Percentiles rank a stretch among this genome's conserved stretches.
These are phyloP conservation scores for Yarrowia hollandica DNA, from an alignment of 805 yeast genomes.

Conservation along the genomic window DNA sequence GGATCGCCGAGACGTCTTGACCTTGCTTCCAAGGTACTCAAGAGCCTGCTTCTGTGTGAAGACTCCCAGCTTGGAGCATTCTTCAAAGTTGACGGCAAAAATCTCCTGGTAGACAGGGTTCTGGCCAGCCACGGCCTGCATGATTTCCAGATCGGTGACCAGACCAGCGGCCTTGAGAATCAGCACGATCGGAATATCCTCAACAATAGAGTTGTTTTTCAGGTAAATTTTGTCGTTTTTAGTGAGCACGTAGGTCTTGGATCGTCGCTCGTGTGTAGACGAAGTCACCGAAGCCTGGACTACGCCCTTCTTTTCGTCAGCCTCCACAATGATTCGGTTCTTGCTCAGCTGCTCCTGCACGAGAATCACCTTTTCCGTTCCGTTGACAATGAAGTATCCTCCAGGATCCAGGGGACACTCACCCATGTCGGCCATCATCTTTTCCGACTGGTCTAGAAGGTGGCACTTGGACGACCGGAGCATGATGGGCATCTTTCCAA, in stretches of 20 bases:
- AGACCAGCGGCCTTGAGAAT: conserved; percentile 94
- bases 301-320: conserved; percentile 89
- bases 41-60: conserved; percentile 93
- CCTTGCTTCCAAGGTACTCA: conserved; percentile 85
- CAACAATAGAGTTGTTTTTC: conserved; percentile 93
- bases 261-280: conserved; percentile 96
- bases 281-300: conserved; percentile 98
- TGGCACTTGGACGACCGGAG: conserved; percentile 89
- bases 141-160: conserved; percentile 85
- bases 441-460: conserved; percentile 72
- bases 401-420: conserved; percentile 99
- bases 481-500: conserved; percentile 99
- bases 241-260: conserved; percentile 93
- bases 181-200: conserved; percentile 92
- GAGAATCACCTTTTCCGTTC: conserved; percentile 94
- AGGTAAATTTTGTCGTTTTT: conserved; percentile 85
- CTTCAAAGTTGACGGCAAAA: conserved; percentile 91
- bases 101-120: conserved; percentile 86
- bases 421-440: conserved; percentile 79
- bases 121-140: conserved; percentile 92
- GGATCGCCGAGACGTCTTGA: conserved; percentile 86
- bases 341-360: conserved; percentile 96
- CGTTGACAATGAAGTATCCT: conserved; percentile 96
- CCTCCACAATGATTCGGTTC: conserved; percentile 96
- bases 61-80: conserved; percentile 79